Percentiles rank a stretch among this genome's conserved stretches.
Conservation (phyloP, 2,329 filamentous ascomycete species). For the Akanthomyces uredinophilus region DNA sequence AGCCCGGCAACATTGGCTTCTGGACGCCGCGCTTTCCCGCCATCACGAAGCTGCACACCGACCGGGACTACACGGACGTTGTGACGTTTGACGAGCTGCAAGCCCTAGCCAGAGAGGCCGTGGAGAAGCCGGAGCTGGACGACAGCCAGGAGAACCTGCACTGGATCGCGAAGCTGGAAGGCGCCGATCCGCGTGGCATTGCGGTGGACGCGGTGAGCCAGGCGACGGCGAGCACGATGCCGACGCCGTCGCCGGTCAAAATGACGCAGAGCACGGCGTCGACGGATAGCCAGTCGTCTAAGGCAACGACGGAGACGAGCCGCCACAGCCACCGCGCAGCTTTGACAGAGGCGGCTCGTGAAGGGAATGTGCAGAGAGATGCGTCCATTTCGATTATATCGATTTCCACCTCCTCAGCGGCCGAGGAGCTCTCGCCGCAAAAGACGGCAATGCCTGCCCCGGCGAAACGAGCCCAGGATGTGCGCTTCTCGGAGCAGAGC, state of each 20-base stretch:
- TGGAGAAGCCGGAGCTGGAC: constrained; percentile 42
- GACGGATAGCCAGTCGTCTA: neutral
- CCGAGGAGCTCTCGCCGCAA: neutral
- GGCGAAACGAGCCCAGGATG: neutral
- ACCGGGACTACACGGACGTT: constrained; percentile 64
- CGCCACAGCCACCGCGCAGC: neutral
- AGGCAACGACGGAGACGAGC: neutral
- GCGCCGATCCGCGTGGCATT: constrained; percentile 42
- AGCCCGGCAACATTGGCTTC: constrained; percentile 61
- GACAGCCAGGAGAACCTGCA: constrained; percentile 55
- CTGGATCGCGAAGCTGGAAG: constrained; percentile 59
- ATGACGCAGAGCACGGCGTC: constrained; percentile 20
- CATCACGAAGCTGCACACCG: constrained; percentile 71
- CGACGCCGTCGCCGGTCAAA: constrained; percentile 29
- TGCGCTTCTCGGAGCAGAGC: neutral
- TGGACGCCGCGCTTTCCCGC: constrained; percentile 73
- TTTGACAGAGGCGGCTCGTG: neutral
- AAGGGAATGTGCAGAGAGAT: neutral
- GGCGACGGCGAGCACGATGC: constrained; percentile 34
- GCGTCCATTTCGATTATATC: neutral
- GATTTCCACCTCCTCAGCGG: neutral
- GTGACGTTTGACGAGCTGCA: constrained; percentile 68
- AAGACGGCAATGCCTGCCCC: neutral
- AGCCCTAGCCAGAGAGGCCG: constrained; percentile 55
- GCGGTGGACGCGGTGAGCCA: constrained; percentile 42